Base-by-base conservation (phyloP, 2,329 filamentous ascomycete genomes). In the Shiraia sp. region DNA sequence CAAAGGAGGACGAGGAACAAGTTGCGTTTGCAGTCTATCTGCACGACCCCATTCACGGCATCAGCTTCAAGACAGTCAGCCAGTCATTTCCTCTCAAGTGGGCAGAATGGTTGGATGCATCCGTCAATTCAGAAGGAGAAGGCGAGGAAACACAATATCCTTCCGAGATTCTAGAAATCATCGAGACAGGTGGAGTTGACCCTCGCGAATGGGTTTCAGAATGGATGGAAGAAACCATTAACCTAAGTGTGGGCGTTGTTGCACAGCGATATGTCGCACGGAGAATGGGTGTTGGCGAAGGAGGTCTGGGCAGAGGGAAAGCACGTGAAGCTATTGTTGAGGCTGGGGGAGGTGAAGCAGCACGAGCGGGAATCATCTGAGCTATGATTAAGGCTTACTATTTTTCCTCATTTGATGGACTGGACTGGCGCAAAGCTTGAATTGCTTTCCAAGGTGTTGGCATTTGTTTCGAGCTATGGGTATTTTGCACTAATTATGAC, bases 181-280 rank as follows among this genome's bases (percentile, higher is more conserved):
- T 99, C 35, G 75, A 80, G 41, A 76, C 72, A 36, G 83, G 83
- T 12, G 83, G 82, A 8, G 89, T 97, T 2, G 93, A 99, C 63
- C 93, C 93, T 0, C 80, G 93, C 43, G 93, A 99, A 69, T 99
- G 93, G 93, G 88, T 96, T 26, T 87, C 91, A 3, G 93, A 97
- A 70, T 99, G 93, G 93, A 80, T 99, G 32, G 92, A 97, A 73
- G 92, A 97, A 73, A 75, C 85, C 0, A 77, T 99, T 23, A 83
- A 78, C 28, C 75, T 97, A 34, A 81, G 84, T 3, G 81, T 95
- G 0, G 92, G 93, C 13, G 76, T 96, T 6, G 86, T 97, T 3
- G 93, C 93, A 2, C 93, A 99, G 78, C 79, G 91, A 51, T 99
- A 99, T 66, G 93, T 99, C 14, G 92, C 93, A 4, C 82, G 88